phyloP scores from a whole-genome alignment of 225 moss, liverwort and hornwort species.

The Marchantia polymorpha region DNA sequence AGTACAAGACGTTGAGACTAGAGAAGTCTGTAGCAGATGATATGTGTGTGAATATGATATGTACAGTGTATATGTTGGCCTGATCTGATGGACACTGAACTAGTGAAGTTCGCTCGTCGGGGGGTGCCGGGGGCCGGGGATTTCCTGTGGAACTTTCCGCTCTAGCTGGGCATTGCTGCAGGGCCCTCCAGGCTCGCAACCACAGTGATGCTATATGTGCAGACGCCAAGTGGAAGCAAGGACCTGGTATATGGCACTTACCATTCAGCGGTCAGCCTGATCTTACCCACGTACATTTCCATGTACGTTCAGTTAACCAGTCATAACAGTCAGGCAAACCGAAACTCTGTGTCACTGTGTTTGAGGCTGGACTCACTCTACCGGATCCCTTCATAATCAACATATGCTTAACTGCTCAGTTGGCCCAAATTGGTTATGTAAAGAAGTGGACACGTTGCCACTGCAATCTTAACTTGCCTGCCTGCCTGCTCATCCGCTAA shows the following conservation, averaged over 20 bases:
- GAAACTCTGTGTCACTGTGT: constrained; percentile 17
- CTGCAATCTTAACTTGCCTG: constrained; percentile 12
- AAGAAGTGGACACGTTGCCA: constrained; percentile 17
- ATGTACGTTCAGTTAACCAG: constrained; percentile 30
- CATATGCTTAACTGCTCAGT: constrained; percentile 19
- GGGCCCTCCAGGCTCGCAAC: constrained; percentile 26
- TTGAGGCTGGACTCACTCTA: constrained; percentile 15
- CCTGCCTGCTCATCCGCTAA: neutral
- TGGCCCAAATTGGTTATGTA: constrained; percentile 25
- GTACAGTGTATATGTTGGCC: constrained; percentile 15
- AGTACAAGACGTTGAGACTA: no score
- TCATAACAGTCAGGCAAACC: constrained; percentile 11
- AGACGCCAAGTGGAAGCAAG: constrained; percentile 29
- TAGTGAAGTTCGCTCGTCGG: constrained; percentile 21
- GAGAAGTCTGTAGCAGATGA: no score
- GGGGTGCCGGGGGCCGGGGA: constrained; percentile 12
- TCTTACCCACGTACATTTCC: constrained; percentile 23
- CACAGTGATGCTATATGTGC: constrained; percentile 28
- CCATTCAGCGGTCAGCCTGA: constrained; percentile 22
- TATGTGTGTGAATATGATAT: neutral
- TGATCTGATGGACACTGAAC: constrained; percentile 19
- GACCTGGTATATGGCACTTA: constrained; percentile 16
- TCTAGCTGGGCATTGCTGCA: constrained; percentile 28
- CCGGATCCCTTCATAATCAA: constrained; percentile 23
- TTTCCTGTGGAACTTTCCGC: constrained; percentile 12